Evolutionary conservation across 108 stramenopile species (phyloP), one percentile per base, ranked within the genome.

Genomic region (Pseudonitzschia delicatissima): DNA sequence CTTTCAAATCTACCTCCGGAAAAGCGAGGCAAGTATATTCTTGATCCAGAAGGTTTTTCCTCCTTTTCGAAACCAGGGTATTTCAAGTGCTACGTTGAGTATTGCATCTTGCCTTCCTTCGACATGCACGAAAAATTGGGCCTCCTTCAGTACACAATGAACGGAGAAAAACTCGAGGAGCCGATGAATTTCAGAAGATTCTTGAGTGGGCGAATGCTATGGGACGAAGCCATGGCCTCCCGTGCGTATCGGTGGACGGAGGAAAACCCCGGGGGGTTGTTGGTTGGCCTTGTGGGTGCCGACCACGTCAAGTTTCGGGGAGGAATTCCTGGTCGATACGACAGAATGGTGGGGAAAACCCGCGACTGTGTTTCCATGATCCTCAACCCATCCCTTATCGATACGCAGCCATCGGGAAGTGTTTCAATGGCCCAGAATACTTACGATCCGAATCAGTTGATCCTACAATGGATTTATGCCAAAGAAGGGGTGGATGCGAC

Each of bases 171-270:
- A 40, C 47, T 85, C 13, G 78, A 88, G 21, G 52, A 76, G 39
- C 69, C 73, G n/a, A 88, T 88, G 82, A 21, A 74, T 40, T 85
- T 85, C 58, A 55, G 57, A 3, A 82, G 79, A 52, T 88, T 88
- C 63, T 62, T 70, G 35, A 76, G 77, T 51, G 87, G 82, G 6
- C 75, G 87, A 15, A 86, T 88, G 15, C 71, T 88, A 11, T 88
- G 87, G 87, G 87, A 88, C 72, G 80, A 84, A 53, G 27, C 76
- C 57, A 89, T 89, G 88, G 88, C 88, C 4, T 64, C 45, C 15
- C 45, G 58, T 45, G 81, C 85, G 3, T 69, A 73, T 25, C 55
- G 42, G 29, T 89, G 84, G 84, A 69, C 73, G 9, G 52, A 37
- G 5, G 42, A 59, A 5, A 74, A 89, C 67, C 75, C 76, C 1